Percentiles rank a stretch among this genome's conserved stretches.
Conservation (phyloP, 2,329 filamentous ascomycete genomes). For the Myotisia sp. region DNA sequence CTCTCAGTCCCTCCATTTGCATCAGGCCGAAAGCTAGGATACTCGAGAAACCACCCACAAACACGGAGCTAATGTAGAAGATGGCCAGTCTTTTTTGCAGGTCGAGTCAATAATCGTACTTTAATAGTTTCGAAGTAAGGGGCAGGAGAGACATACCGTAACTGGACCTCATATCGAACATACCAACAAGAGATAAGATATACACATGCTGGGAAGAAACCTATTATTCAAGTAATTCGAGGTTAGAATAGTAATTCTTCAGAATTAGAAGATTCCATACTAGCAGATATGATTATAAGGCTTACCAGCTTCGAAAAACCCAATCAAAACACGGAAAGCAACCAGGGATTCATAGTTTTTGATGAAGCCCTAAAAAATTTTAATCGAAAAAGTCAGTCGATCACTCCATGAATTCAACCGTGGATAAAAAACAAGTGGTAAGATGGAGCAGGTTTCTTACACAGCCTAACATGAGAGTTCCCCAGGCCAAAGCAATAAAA, state of each 20-base stretch:
- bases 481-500: slow-evolving; percentile 11
- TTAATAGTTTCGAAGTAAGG: not conserved
- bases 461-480: slow-evolving; percentile 9
- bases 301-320: slow-evolving; percentile 30
- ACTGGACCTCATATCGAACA: slow-evolving; percentile 50
- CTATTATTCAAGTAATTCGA: slow-evolving; percentile 11
- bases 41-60: slow-evolving; percentile 8
- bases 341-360: slow-evolving; percentile 25
- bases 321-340: slow-evolving; percentile 30
- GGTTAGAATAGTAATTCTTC: too few species aligned
- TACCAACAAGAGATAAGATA: slow-evolving; percentile 34
- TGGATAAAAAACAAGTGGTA: too few species aligned
- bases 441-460: not conserved
- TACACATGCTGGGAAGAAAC: slow-evolving; percentile 33
- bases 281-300: too few species aligned
- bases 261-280: too few species aligned
- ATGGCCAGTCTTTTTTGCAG: slow-evolving; percentile 6
- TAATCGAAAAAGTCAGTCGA: too few species aligned
- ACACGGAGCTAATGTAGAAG: slow-evolving; percentile 8
- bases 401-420: slow-evolving; percentile 9
- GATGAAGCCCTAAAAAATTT: slow-evolving; percentile 7
- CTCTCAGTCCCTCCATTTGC: slow-evolving; percentile 16
- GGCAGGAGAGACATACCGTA: slow-evolving; percentile 43
- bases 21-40: slow-evolving; percentile 28
- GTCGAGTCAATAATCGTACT: not conserved